Conservation (phyloP, 257 asterid species). For the Nicotiana paniculata region DNA sequence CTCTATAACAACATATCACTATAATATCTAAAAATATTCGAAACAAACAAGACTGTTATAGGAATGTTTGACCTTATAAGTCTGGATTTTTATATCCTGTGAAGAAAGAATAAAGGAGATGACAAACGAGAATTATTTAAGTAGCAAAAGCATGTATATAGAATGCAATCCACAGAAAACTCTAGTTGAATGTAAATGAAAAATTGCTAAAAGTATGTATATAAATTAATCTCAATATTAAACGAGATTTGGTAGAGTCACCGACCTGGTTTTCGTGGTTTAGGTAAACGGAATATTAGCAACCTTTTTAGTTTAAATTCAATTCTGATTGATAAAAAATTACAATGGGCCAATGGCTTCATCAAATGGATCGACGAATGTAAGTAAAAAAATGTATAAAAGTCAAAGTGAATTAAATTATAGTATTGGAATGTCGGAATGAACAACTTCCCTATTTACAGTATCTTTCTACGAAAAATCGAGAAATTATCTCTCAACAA, state of each 20-base stretch:
- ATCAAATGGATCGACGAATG: not conserved
- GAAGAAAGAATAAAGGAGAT: too few species aligned
- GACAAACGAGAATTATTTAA: not conserved
- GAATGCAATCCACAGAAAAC: not conserved
- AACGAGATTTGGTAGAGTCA: not conserved
- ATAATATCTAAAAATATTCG: too few species aligned
- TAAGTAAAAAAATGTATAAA: not conserved
- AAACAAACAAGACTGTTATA: too few species aligned
- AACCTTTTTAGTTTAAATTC: not conserved
- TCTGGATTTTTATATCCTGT: too few species aligned
- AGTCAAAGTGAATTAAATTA: not conserved
- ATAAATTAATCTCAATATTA: not conserved
- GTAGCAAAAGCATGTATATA: not conserved
- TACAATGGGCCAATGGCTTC: not conserved
- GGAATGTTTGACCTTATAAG: too few species aligned
- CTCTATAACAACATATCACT: too few species aligned
- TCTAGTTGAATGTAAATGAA: not conserved
- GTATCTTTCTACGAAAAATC: not conserved
- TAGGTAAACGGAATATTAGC: conserved; percentile 2
- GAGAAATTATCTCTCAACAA: not conserved
- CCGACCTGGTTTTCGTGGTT: not conserved
- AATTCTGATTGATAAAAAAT: not conserved
- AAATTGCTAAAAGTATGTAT: not conserved
- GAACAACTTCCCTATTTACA: not conserved
- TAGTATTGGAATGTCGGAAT: not conserved